Percentiles rank a stretch among this genome's conserved stretches.
phyloP scores from a whole-genome alignment of 768 basidiomycete species.

The Suillus subluteus region DNA sequence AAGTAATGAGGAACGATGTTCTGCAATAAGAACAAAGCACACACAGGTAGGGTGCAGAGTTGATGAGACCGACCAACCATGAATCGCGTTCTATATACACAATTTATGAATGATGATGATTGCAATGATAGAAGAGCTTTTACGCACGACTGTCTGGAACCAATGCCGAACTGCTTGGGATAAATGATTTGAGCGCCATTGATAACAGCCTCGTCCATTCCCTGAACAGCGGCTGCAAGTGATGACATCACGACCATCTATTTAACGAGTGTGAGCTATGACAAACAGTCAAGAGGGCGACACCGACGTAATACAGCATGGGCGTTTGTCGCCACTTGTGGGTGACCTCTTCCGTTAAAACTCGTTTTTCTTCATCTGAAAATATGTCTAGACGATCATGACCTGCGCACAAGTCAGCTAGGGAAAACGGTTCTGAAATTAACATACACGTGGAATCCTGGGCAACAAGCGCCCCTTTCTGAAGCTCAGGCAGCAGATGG shows the following conservation, averaged over 20 bases:
- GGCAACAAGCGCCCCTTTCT: constrained; percentile 75
- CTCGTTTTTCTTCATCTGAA: constrained; percentile 44
- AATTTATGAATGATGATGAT: constrained; percentile 18
- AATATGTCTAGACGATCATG: constrained; percentile 46
- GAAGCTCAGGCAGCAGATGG: constrained; percentile 50
- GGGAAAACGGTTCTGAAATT: constrained; percentile 44
- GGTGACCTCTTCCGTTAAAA: constrained; percentile 48
- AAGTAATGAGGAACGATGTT: not conserved
- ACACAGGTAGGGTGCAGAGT: constrained; percentile 62
- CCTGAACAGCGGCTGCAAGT: constrained; percentile 81
- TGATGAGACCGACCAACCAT: constrained; percentile 80
- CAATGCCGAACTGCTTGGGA: constrained; percentile 60
- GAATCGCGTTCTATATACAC: constrained; percentile 45
- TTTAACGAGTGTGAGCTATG: constrained; percentile 44
- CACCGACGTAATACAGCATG: constrained; percentile 45
- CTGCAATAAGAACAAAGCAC: constrained; percentile 28
- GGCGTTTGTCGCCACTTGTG: constrained; percentile 54
- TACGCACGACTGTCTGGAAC: constrained; percentile 24
- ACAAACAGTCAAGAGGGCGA: not conserved
- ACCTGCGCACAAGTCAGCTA: constrained; percentile 21
- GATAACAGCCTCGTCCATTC: constrained; percentile 44
- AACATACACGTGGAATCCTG: constrained; percentile 58
- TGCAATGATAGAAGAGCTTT: constrained; percentile 1
- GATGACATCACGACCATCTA: constrained; percentile 62
- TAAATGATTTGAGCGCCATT: constrained; percentile 52